Evolutionary conservation across 2,329 filamentous ascomycete genomes (phyloP).

Genomic region (Hypoxylon rubiginosum): DNA sequence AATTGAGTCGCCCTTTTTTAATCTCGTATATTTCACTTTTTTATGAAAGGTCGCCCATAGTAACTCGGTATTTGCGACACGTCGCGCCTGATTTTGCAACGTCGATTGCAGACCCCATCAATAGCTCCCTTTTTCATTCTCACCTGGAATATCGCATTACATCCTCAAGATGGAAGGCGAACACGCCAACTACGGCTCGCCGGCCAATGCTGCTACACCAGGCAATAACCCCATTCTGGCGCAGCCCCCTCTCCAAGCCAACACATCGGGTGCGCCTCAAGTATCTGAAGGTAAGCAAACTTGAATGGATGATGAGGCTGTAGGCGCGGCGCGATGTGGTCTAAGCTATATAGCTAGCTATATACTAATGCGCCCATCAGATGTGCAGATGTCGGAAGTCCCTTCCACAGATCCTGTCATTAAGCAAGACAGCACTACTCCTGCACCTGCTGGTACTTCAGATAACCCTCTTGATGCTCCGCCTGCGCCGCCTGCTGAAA

Average conservation of each 20-base stretch:
- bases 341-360: background rate
- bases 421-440: slow-evolving; percentile 73
- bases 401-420: slow-evolving; percentile 62
- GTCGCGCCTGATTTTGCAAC: slow-evolving; percentile 37
- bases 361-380: slow-evolving; percentile 56
- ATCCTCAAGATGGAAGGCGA: slow-evolving; percentile 69
- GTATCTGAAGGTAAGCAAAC: slow-evolving; percentile 63
- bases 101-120: slow-evolving; percentile 2
- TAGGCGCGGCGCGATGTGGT: slow-evolving; percentile 13
- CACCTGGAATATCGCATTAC: slow-evolving; percentile 26
- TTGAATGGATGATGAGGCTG: slow-evolving; percentile 19
- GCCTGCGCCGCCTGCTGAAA: slow-evolving; percentile 72
- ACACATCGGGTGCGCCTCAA: slow-evolving; percentile 56
- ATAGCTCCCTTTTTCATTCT: slow-evolving; percentile 21
- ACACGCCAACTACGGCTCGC: slow-evolving; percentile 69
- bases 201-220: slow-evolving; percentile 68
- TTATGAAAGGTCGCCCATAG: slow-evolving; percentile 39
- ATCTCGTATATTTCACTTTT: slow-evolving; percentile 28
- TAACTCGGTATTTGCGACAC: slow-evolving; percentile 36
- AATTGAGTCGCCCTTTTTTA: slow-evolving; percentile 24
- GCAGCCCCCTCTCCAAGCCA: slow-evolving; percentile 66
- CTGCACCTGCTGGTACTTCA: slow-evolving; percentile 64
- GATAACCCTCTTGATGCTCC: slow-evolving; percentile 80
- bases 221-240: slow-evolving; percentile 68
- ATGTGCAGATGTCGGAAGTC: slow-evolving; percentile 74